Evolutionary conservation across 306 rosid genomes (phyloP).

Genomic region (Quercus dentata): DNA sequence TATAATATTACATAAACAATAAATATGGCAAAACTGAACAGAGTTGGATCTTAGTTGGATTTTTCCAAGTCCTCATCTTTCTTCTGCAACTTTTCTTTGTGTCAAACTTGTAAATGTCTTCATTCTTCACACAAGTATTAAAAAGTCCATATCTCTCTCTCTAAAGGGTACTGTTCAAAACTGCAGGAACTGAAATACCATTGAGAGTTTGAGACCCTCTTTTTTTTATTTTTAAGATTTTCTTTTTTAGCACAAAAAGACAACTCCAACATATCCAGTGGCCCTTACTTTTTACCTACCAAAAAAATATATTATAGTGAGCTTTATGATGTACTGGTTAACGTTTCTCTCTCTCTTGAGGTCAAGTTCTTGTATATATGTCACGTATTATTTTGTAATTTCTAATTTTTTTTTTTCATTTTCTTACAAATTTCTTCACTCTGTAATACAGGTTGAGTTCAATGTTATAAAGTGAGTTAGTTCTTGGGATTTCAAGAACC

Average conservation of each 20-base stretch:
- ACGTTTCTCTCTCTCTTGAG: background rate
- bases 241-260: background rate
- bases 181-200: background rate
- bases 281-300: background rate
- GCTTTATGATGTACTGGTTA: constrained; percentile 1
- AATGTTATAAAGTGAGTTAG: constrained; percentile 8
- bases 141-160: background rate
- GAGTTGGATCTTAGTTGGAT: background rate
- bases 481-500: constrained; percentile 14
- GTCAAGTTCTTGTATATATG: constrained; percentile 15
- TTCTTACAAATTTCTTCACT: constrained; percentile 1
- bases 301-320: no score
- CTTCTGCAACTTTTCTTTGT: background rate
- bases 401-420: background rate
- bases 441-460: constrained; percentile 30
- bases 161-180: background rate
- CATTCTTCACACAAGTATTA: background rate
- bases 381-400: background rate
- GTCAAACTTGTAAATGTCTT: constrained; percentile 1
- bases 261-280: background rate
- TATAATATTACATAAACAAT: background rate
- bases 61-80: background rate
- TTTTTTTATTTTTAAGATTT: background rate
- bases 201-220: background rate
- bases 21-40: background rate